A percentile compares a stretch with the other conserved stretches of the same genome.
These are phyloP conservation scores for Candida incommunis DNA, from an alignment of 805 yeast genomes.

Conservation along the genomic window DNA sequence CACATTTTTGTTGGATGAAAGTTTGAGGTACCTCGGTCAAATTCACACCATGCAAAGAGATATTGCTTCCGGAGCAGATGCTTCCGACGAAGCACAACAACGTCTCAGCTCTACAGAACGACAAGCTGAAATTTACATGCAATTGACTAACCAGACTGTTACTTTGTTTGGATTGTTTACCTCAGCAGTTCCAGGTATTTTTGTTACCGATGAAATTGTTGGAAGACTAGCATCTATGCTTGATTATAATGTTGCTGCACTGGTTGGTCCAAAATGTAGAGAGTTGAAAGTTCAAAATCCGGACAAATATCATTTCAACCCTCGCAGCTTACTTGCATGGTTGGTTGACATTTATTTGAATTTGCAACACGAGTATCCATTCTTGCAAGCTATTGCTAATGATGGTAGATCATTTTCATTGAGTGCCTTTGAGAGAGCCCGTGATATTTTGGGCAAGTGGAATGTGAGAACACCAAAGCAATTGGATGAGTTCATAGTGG, in stretches of 20 bases:
- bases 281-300: constrained; percentile 78
- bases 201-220: constrained; percentile 77
- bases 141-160: constrained; percentile 71
- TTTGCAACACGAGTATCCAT: constrained; percentile 47
- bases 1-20: constrained; percentile 82
- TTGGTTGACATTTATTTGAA: constrained; percentile 67
- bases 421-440: constrained; percentile 56
- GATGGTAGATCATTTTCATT: constrained; percentile 83
- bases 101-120: constrained; percentile 52
- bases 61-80: constrained; percentile 32
- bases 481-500: constrained; percentile 43
- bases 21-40: constrained; percentile 60
- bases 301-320: constrained; percentile 69
- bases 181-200: constrained; percentile 72
- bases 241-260: constrained; percentile 77
- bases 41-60: constrained; percentile 69
- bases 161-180: constrained; percentile 70
- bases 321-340: constrained; percentile 52
- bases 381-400: constrained; percentile 67
- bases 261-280: constrained; percentile 91
- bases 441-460: constrained; percentile 42
- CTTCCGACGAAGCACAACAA: constrained; percentile 38
- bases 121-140: constrained; percentile 70
- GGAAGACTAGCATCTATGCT: constrained; percentile 93
- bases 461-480: constrained; percentile 41